Evolutionary conservation across 306 rosid species (phyloP).

Genomic region (Rosa multiflora): DNA sequence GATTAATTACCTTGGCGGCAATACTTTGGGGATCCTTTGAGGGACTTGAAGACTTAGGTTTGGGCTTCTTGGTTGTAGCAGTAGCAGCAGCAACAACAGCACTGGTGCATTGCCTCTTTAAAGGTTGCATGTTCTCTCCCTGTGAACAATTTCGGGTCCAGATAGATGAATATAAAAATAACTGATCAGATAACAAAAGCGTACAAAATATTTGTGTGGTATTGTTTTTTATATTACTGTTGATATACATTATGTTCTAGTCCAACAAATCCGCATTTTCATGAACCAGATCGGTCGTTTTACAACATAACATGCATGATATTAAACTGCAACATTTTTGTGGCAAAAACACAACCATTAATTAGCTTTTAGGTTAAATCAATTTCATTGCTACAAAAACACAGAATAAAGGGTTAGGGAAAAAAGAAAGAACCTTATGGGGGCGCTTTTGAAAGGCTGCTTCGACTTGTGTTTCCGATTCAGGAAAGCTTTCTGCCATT

Average conservation of each 20-base stretch:
- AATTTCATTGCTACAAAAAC: not conserved
- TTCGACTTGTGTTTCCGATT: slow-evolving; percentile 33
- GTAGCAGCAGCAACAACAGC: slow-evolving; percentile 10
- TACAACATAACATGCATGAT: not conserved
- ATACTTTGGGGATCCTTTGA: slow-evolving; percentile 86
- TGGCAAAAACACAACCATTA: no score
- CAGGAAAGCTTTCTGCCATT: slow-evolving; percentile 38
- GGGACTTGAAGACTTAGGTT: slow-evolving; percentile 50
- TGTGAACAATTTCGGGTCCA: slow-evolving; percentile 20
- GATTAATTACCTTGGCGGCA: slow-evolving; percentile 71
- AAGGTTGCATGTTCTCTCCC: slow-evolving; percentile 50
- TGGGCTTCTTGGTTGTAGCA: slow-evolving; percentile 47
- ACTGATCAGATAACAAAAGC: not conserved
- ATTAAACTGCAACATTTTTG: no score
- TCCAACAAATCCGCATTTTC: no score
- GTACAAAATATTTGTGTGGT: not conserved
- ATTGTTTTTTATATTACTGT: not conserved
- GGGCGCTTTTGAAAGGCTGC: slow-evolving; percentile 46
- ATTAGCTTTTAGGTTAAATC: not conserved
- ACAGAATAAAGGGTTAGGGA: not conserved
- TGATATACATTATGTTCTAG: not conserved
- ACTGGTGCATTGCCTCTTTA: slow-evolving; percentile 56
- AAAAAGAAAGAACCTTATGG: slow-evolving; percentile 38
- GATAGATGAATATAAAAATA: not conserved
- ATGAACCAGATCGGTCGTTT: not conserved